phyloP scores from a whole-genome alignment of 345 rosid species.

The Gossypium longicalyx region DNA sequence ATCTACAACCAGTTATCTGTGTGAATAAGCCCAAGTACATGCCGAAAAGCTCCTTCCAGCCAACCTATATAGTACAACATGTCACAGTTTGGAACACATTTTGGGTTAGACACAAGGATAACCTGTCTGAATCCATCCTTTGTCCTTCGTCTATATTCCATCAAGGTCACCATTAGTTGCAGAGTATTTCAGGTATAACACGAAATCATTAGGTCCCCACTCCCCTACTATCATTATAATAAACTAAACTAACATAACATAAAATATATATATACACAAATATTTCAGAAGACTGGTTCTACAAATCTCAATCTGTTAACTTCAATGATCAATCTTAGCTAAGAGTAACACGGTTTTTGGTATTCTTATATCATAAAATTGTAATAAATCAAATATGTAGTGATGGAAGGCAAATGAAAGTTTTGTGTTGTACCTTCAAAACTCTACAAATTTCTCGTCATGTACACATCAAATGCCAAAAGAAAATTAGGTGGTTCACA shows the following conservation, averaged over 20 bases:
- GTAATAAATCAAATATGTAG: no score
- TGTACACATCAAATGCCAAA: not conserved
- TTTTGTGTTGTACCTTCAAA: no score
- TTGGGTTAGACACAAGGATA: not conserved
- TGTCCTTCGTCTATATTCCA: not conserved
- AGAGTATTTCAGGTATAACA: not conserved
- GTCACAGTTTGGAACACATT: not conserved
- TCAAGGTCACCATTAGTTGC: not conserved
- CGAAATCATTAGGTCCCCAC: constrained; percentile 12
- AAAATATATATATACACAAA: not conserved
- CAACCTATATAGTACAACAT: not conserved
- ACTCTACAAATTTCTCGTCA: not conserved
- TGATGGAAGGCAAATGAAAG: no score
- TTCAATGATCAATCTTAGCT: not conserved
- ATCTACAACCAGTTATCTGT: not conserved
- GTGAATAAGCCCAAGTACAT: not conserved
- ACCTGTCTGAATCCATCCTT: not conserved
- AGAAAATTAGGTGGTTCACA: not conserved
- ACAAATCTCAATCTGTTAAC: not conserved
- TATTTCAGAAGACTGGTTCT: not conserved
- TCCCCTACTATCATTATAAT: not conserved
- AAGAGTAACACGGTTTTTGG: not conserved
- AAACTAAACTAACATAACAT: not conserved
- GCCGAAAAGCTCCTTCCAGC: not conserved
- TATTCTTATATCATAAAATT: not conserved